Evolutionary conservation across 768 basidiomycete species (phyloP).

Genomic region (Russula dissimulans): DNA sequence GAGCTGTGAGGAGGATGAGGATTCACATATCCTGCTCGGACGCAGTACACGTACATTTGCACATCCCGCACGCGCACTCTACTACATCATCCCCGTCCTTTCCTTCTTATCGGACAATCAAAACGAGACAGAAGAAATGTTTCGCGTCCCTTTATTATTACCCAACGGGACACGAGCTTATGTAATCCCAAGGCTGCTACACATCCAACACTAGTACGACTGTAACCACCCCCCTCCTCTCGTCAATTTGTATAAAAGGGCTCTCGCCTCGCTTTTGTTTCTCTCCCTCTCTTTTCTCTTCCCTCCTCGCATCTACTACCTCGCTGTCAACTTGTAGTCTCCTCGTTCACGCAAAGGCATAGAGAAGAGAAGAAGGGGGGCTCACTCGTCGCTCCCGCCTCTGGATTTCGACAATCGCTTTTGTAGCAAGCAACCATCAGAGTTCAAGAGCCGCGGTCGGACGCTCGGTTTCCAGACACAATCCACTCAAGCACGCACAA

Average conservation of each 20-base stretch:
- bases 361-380: no score
- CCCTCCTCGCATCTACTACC: background rate
- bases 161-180: background rate
- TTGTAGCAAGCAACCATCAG: background rate
- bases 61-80: background rate
- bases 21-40: conserved; percentile 1
- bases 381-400: background rate
- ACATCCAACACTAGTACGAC: no score
- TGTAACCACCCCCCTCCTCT: no score
- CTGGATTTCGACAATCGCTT: background rate
- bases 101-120: background rate
- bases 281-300: background rate
- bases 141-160: background rate
- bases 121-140: no score
- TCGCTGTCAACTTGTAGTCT: no score
- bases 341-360: no score
- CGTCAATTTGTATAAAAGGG: no score
- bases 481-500: background rate
- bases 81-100: no score
- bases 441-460: background rate
- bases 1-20: background rate
- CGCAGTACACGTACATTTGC: conserved; percentile 12
- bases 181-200: no score
- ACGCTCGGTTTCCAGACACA: background rate
- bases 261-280: background rate